A percentile compares a stretch with the other conserved stretches of the same genome.
These are phyloP conservation scores for Tricholoma hemisulphureum DNA, from an alignment of 768 basidiomycete species.

Conservation along the genomic window DNA sequence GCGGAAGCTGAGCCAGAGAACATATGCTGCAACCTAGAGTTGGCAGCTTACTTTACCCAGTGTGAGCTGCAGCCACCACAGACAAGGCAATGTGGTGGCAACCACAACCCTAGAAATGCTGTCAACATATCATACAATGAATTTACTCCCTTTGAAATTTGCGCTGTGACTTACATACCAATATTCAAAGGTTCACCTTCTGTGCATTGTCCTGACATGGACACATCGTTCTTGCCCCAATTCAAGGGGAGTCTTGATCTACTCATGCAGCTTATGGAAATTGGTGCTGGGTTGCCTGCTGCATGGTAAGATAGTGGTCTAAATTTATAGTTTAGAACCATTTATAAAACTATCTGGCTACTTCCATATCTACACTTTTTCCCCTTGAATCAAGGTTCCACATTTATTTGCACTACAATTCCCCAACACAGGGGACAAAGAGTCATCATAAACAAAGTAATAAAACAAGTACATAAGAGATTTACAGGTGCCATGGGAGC, in stretches of 20 bases:
- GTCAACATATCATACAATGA: constrained; percentile 94
- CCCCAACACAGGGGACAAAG: too few species aligned
- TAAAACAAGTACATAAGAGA: too few species aligned
- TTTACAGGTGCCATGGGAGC: too few species aligned
- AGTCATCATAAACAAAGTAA: too few species aligned
- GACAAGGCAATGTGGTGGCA: constrained; percentile 91
- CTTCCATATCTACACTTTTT: too few species aligned
- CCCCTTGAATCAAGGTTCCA: too few species aligned
- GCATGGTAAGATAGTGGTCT: constrained; percentile 61
- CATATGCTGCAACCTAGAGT: constrained; percentile 78
- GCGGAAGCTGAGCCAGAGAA: constrained; percentile 82
- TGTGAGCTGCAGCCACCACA: constrained; percentile 87
- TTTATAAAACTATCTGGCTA: too few species aligned
- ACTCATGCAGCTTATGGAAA: constrained; percentile 71
- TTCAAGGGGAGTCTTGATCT: constrained; percentile 80
- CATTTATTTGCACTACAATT: too few species aligned
- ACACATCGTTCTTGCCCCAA: constrained; percentile 83
- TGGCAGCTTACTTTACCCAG: constrained; percentile 98
- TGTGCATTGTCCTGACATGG: constrained; percentile 85
- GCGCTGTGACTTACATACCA: constrained; percentile 84
- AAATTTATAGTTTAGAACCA: constrained; percentile 9
- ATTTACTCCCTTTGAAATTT: constrained; percentile 93
- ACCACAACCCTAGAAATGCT: constrained; percentile 91
- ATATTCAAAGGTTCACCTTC: constrained; percentile 89
- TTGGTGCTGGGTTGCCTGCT: constrained; percentile 77